Base-by-base conservation (phyloP, 2,329 filamentous ascomycete genomes). In the Blastomyces percursus region DNA sequence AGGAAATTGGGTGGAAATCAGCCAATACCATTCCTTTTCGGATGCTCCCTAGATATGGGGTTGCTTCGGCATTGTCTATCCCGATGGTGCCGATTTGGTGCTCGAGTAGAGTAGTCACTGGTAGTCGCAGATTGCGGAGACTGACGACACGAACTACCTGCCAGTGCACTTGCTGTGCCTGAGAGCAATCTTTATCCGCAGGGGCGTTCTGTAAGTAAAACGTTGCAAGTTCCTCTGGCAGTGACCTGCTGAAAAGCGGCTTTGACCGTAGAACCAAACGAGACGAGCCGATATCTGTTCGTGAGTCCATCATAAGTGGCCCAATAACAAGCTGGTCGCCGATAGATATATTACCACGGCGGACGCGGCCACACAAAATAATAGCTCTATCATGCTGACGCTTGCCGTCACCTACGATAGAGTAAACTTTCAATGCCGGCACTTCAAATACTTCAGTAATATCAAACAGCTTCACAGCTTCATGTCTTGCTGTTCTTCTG, bases 41-140 rank as follows among this genome's bases (percentile, higher is more conserved):
- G 16, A 84, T 78, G 35, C 80, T 71, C 19, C 73, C 71, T n/a
- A 77, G 66, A 27, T 67, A 70, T 14, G 69, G 68, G 16, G 65
- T 52, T 46, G 66, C 65, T 8, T 69, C 67, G 21, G 74, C 65
- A 11, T 70, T 69, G 62, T 88, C 81, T 59, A 97, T 79, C 0
- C 92, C 93, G 61, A 99, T 83, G 0, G 92, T 96, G 0, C 93
- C 94, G 6, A 93, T 91, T 75, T 99, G 93, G 11, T 90, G 91
- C 19, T 86, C 82, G 59, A 86, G 82, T 8, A 97, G 81, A 0
- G 82, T 84, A 56, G 85, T 84, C 0, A 96, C 91, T 0, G 93
- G 90, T 2, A 96, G 79, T 5, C 93, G 85, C 9, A 99, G 79
- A 68, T 96, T 96, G 27, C 93, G 87, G 52, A 96, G 86, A 68